Base-by-base conservation (phyloP, 176 grass and related monocot species). In the Hyparrhenia diplandra region DNA sequence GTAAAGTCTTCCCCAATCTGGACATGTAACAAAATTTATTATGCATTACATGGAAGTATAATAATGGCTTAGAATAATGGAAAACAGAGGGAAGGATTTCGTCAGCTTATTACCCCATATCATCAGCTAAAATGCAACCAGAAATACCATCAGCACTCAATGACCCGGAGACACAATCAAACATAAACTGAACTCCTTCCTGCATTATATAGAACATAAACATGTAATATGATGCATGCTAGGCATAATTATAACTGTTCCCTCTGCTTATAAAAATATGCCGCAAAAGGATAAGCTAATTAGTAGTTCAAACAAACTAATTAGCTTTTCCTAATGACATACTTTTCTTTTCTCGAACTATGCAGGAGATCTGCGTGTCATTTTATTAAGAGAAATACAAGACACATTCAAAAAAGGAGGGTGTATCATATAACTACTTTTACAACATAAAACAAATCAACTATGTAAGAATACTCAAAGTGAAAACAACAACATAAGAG, bases 101-200 rank as follows among this genome's bases (percentile, higher is more conserved):
- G 55, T 43, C 51, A 84, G 79, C 6, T 78, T 64, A 60, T 89
- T 99, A 95, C 92, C 96, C 96, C 96, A 99, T 99, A 85, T 99
- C 92, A 86, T 99, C 96, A 76, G 96, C 96, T 85, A 93, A 90
- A 88, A 99, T 99, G 87, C 96, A 99, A 64, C 96, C 96, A 73
- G 84, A 86, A 14, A 99, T 93, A 73, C 96, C 96, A 89, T 95
- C 90, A 62, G 79, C 87, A 87, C 79, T 80, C 70, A 92, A 89
- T 60, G 86, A 84, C 67, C 96, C 96, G 88, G 96, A 95, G 52
- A 95, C 96, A 93, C 92, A 99, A 79, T 95, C 90, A 84, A 99
- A 95, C 92, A 95, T 99, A 87, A 99, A 95, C 34, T 93, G 96
- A 88, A 99, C 92, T 86, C 96, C 92, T 89, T 95, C 96, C 96